Base-by-base conservation (phyloP, 345 rosid species). In the Sapria himalayana region DNA sequence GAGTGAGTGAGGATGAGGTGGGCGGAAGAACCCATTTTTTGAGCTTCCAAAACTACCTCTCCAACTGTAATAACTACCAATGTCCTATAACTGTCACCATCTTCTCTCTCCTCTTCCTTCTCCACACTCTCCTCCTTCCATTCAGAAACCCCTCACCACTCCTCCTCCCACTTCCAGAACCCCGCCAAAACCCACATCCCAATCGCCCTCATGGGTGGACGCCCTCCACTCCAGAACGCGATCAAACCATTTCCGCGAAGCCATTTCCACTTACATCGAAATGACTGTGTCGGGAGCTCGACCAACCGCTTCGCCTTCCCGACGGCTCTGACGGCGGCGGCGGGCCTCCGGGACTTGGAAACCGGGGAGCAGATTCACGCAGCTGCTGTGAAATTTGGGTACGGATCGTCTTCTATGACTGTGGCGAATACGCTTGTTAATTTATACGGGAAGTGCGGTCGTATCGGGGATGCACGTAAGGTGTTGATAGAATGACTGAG, bases 231-330 rank as follows among this genome's bases (percentile, higher is more conserved):
- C 68, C 39, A 47, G 59, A 25, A 57, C 73, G 48, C 69, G 78
- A 12, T 65, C 81, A 49, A 65, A 54, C 24, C 68, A 54, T 15
- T 78, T 75, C 51, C 71, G 35, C 11, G 77, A 75, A 54, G 84
- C 92, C 41, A 44, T 81, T 32, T 53, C 63, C 33, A 57, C 76
- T 15, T 85, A 85, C 65, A 43, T 57, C 38, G 50, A 69, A 3
- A 85, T 85, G 86, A 43, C 63, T 43, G 41, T 37, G 25, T 52
- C 66, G 1, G 77, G 66, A 21, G 24, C 56, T 48, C 53, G 7
- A 85, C 94, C 0, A 85, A 86, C 37, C 62, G 65, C 39, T 78
- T 68, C 5, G 78, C 69, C 20, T 78, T 78, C 72, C 97, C 97
- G 5, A 82, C 78, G 3, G 61, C 71, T 49, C 44, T 81, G 21